Conservation (phyloP, 2,329 filamentous ascomycete genomes). For the Chaetothyriales sp. region DNA sequence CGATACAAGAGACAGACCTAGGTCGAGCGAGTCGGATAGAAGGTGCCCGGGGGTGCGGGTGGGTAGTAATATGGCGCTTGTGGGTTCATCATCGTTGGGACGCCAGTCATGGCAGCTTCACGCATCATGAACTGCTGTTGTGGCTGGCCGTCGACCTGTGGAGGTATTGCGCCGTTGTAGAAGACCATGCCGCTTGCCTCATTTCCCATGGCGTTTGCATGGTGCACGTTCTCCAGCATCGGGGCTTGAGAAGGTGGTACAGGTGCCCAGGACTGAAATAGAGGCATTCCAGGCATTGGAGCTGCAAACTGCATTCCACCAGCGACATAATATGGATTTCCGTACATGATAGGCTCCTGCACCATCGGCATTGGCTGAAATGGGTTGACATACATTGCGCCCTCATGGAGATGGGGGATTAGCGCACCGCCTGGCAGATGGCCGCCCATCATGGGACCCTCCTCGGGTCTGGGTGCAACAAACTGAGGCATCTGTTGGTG, state of each 20-base stretch:
- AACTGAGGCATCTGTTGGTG: conserved; percentile 84
- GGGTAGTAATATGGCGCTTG: conserved; percentile 40
- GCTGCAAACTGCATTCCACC: conserved; percentile 32
- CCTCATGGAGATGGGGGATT: conserved; percentile 80
- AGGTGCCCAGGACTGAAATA: conserved; percentile 9
- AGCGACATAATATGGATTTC: conserved; percentile 39
- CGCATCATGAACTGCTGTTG: background rate
- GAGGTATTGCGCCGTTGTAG: conserved; percentile 50
- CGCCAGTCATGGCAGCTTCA: background rate
- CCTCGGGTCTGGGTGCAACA: conserved; percentile 35
- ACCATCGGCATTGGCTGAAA: conserved; percentile 65
- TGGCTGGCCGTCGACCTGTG: background rate
- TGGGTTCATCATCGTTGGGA: conserved; percentile 39
- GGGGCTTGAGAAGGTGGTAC: conserved; percentile 17
- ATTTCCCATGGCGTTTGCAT: conserved; percentile 53
- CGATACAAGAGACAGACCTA: background rate
- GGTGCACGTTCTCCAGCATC: conserved; percentile 26
- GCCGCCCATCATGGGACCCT: background rate
- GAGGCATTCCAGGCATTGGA: conserved; percentile 17
- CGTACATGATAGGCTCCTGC: conserved; percentile 42
- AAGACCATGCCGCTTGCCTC: conserved; percentile 94
- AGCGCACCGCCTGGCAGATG: conserved; percentile 40
- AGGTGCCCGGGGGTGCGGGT: conserved; percentile 43
- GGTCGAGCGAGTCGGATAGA: conserved; percentile 10
- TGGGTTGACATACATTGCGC: conserved; percentile 74